Percentiles rank a stretch among this genome's conserved stretches.
phyloP scores from a whole-genome alignment of 495 filamentous ascomycete genomes.

The Aspergillus affinis region DNA sequence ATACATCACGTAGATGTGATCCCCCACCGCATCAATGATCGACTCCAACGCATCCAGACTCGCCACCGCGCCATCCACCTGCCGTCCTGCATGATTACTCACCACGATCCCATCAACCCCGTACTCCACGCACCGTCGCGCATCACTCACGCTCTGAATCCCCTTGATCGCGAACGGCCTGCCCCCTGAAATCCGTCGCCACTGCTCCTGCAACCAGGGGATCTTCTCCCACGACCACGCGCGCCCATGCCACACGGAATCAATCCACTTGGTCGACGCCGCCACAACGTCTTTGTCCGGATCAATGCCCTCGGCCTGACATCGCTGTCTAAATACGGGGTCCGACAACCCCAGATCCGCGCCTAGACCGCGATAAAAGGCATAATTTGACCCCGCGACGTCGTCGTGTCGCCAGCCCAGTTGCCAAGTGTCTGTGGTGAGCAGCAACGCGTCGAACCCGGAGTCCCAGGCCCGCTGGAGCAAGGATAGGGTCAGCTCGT shows the following conservation, averaged over 20 bases:
- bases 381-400: conserved; percentile 56
- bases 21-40: conserved; percentile 54
- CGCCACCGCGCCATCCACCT: conserved; percentile 61
- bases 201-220: conserved; percentile 53
- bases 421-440: conserved; percentile 67
- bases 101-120: conserved; percentile 59
- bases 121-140: conserved; percentile 51
- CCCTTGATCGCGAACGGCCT: conserved; percentile 59
- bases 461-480: conserved; percentile 51
- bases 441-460: conserved; percentile 59
- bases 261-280: conserved; percentile 60
- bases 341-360: conserved; percentile 59
- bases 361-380: conserved; percentile 59
- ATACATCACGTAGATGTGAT: conserved; percentile 57
- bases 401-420: conserved; percentile 67
- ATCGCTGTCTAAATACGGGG: conserved; percentile 55
- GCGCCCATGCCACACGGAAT: conserved; percentile 63
- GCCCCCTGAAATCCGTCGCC: conserved; percentile 52
- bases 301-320: conserved; percentile 53
- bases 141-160: conserved; percentile 55
- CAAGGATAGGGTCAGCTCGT: conserved; percentile 56
- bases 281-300: conserved; percentile 47
- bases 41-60: conserved; percentile 61
- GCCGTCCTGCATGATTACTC: conserved; percentile 61
- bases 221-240: conserved; percentile 60